Conservation (phyloP, 1,139 yeast genomes). For the Eremothecium gossypii region DNA sequence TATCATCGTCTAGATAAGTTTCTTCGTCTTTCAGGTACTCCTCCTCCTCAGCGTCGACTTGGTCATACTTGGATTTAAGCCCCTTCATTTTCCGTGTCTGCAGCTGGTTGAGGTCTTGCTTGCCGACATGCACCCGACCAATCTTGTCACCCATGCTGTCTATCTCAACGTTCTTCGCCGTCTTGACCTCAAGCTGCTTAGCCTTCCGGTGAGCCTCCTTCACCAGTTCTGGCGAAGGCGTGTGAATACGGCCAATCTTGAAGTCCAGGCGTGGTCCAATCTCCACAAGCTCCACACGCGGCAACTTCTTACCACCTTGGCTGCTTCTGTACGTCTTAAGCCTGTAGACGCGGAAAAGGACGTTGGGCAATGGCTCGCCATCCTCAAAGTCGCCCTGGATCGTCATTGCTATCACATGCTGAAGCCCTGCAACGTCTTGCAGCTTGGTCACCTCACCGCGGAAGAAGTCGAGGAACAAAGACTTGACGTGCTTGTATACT, state of each 20-base stretch:
- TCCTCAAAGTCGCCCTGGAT: slow-evolving; percentile 67
- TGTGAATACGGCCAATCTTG: slow-evolving; percentile 76
- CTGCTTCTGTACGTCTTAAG: slow-evolving; percentile 74
- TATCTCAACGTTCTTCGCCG: slow-evolving; percentile 79
- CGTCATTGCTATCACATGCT: slow-evolving; percentile 77
- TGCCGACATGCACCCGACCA: slow-evolving; percentile 93
- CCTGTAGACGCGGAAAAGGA: slow-evolving; percentile 85
- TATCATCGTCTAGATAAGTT: slow-evolving; percentile 52
- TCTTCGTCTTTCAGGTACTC: slow-evolving; percentile 39
- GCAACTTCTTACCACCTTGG: slow-evolving; percentile 57
- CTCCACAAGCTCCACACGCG: slow-evolving; percentile 90
- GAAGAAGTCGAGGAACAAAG: slow-evolving; percentile 83
- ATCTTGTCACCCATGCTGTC: slow-evolving; percentile 94
- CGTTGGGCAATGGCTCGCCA: slow-evolving; percentile 66
- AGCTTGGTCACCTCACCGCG: slow-evolving; percentile 76
- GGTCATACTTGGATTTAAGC: slow-evolving; percentile 77
- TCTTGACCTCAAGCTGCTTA: slow-evolving; percentile 71
- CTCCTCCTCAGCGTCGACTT: slow-evolving; percentile 51
- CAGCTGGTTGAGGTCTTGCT: slow-evolving; percentile 79
- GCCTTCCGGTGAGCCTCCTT: slow-evolving; percentile 82
- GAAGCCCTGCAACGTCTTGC: slow-evolving; percentile 92
- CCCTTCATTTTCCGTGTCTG: slow-evolving; percentile 99
- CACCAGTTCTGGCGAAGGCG: slow-evolving; percentile 82
- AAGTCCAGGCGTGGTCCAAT: slow-evolving; percentile 95
- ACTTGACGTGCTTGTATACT: slow-evolving; percentile 73